Conservation (phyloP, 371 early-diverging fungal genomes). For the Mortierella sp. region DNA sequence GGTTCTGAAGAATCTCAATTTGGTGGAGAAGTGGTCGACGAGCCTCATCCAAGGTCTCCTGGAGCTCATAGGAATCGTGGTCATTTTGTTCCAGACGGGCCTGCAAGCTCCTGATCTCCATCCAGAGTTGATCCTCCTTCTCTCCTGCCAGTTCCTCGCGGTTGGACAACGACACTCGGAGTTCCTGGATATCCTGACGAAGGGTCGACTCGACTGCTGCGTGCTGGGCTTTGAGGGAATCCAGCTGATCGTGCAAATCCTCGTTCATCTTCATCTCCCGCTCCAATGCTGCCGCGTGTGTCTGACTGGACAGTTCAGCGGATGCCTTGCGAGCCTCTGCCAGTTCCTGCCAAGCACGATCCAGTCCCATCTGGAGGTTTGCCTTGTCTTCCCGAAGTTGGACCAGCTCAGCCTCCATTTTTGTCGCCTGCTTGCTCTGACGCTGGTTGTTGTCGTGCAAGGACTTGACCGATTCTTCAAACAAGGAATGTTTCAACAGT, state of each 20-base stretch:
- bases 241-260: slow-evolving; percentile 37
- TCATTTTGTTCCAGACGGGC: slow-evolving; percentile 71
- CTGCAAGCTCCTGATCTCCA: slow-evolving; percentile 73
- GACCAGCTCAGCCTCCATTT: slow-evolving; percentile 69
- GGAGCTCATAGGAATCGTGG: slow-evolving; percentile 70
- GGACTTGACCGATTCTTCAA: slow-evolving; percentile 24
- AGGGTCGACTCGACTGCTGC: slow-evolving; percentile 28
- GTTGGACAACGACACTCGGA: slow-evolving; percentile 70
- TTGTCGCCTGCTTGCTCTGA: slow-evolving; percentile 74
- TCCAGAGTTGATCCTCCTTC: slow-evolving; percentile 71
- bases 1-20: slow-evolving; percentile 77
- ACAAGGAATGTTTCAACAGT: too few relatives aligned
- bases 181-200: slow-evolving; percentile 66
- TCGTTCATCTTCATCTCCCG: slow-evolving; percentile 46
- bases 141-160: slow-evolving; percentile 72
- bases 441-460: slow-evolving; percentile 60
- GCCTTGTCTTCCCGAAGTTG: slow-evolving; percentile 59
- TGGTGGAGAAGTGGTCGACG: slow-evolving; percentile 76
- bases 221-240: slow-evolving; percentile 35
- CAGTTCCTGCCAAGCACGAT: slow-evolving; percentile 58
- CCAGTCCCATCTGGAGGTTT: slow-evolving; percentile 67
- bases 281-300: slow-evolving; percentile 47
- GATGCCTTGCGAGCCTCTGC: slow-evolving; percentile 44
- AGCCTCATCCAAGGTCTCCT: slow-evolving; percentile 66
- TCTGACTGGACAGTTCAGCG: slow-evolving; percentile 43